Evolutionary conservation across 148 eudicot species (phyloP).

Genomic region (Nyssa sinensis): DNA sequence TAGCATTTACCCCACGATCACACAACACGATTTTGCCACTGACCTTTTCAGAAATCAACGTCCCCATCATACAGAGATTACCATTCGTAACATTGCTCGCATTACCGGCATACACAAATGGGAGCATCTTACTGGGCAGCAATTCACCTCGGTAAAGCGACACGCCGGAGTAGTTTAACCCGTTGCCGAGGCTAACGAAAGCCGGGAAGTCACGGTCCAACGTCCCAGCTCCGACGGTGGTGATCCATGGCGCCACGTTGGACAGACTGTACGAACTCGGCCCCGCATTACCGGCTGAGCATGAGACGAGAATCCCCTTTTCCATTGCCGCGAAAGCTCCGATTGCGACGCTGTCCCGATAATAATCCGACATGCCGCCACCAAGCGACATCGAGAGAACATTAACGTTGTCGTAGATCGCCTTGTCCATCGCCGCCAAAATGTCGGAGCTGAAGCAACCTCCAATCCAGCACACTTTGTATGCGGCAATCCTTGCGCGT

Average conservation of each 20-base stretch:
- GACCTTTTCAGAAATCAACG: slow-evolving; percentile 50
- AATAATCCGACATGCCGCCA: slow-evolving; percentile 52
- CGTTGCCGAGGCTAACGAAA: slow-evolving; percentile 37
- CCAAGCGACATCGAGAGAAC: slow-evolving; percentile 58
- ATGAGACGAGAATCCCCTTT: slow-evolving; percentile 54
- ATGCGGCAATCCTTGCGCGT: slow-evolving; percentile 48
- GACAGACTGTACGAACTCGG: slow-evolving; percentile 42
- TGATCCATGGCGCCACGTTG: slow-evolving; percentile 71
- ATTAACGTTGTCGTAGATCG: slow-evolving; percentile 51
- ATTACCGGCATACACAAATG: slow-evolving; percentile 57
- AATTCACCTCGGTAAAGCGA: slow-evolving; percentile 47
- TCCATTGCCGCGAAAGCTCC: slow-evolving; percentile 72
- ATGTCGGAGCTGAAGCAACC: slow-evolving; percentile 69
- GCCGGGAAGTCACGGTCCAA: slow-evolving; percentile 68
- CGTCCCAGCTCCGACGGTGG: slow-evolving; percentile 70
- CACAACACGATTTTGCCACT: slow-evolving; percentile 60
- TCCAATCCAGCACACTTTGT: slow-evolving; percentile 62
- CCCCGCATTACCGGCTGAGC: slow-evolving; percentile 66
- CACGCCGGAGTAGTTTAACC: slow-evolving; percentile 41
- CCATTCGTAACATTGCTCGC: slow-evolving; percentile 37
- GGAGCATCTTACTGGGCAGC: slow-evolving; percentile 33
- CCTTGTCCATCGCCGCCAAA: slow-evolving; percentile 51
- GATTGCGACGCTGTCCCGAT: slow-evolving; percentile 46
- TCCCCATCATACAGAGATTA: slow-evolving; percentile 49
- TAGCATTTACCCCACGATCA: slow-evolving; percentile 53